A percentile compares a stretch with the other conserved stretches of the same genome.
phyloP scores from a whole-genome alignment of 164 flowering plant genomes.

The Dillenia suffruticosa region DNA sequence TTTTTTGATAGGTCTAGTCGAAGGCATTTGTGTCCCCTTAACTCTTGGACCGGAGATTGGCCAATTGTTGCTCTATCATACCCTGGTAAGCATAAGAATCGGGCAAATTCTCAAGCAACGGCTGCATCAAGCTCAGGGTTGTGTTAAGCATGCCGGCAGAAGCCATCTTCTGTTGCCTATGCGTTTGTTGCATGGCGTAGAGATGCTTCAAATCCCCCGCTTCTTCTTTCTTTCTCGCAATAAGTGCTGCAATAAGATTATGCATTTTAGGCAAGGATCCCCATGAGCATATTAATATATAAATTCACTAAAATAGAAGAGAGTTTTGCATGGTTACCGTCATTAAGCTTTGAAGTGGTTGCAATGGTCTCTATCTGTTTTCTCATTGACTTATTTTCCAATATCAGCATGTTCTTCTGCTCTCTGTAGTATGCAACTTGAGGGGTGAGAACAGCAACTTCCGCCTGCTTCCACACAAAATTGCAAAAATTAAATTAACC shows the following conservation, averaged over 20 bases:
- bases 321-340: conserved; percentile 14
- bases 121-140: too few species aligned
- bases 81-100: too few species aligned
- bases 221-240: conserved; percentile 14
- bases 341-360: conserved; percentile 5
- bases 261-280: background rate
- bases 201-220: conserved; percentile 13
- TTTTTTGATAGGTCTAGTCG: too few species aligned
- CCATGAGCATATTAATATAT: too few species aligned
- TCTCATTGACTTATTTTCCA: conserved; percentile 20
- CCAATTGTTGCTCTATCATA: too few species aligned
- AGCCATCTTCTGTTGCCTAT: background rate
- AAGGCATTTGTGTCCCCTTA: too few species aligned
- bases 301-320: too few species aligned
- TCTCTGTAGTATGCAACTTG: conserved; percentile 11
- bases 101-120: too few species aligned
- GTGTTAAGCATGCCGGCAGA: too few species aligned
- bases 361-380: conserved; percentile 4
- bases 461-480: conserved; percentile 13
- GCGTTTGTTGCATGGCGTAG: conserved; percentile 5
- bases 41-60: too few species aligned
- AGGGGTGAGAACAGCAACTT: conserved; percentile 11
- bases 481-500: too few species aligned
- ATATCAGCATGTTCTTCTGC: background rate
- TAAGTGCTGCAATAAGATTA: conserved; percentile 12